Conservation (phyloP, 805 yeast species). For the Starmerella sp. region DNA sequence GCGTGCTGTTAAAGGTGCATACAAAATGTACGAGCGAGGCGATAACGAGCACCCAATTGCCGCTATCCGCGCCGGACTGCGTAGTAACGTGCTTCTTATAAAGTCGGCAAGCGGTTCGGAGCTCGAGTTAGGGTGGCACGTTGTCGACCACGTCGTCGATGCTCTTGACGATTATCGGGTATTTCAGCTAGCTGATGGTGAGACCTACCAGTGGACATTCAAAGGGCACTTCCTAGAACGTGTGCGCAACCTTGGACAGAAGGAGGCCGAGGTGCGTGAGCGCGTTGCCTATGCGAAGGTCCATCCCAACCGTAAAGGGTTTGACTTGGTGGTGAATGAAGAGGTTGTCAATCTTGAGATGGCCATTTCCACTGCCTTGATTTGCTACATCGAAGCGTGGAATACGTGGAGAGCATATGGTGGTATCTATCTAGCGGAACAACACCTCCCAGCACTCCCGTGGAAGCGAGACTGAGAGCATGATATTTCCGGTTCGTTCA, state of each 20-base stretch:
- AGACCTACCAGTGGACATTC: constrained; percentile 54
- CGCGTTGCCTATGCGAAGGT: constrained; percentile 51
- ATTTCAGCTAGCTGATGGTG: constrained; percentile 50
- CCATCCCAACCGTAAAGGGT: constrained; percentile 45
- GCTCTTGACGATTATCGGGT: constrained; percentile 50
- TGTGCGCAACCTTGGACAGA: constrained; percentile 50
- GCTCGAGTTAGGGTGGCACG: constrained; percentile 54
- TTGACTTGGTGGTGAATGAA: constrained; percentile 45
- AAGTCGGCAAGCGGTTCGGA: constrained; percentile 38
- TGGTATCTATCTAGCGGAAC: constrained; percentile 47
- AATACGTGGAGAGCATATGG: constrained; percentile 49
- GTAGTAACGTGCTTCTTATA: constrained; percentile 47
- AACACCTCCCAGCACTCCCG: constrained; percentile 18
- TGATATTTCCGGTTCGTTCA: neutral
- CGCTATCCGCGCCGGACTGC: constrained; percentile 46
- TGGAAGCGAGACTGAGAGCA: constrained; percentile 23
- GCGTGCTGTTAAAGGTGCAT: constrained; percentile 58
- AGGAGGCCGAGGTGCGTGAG: constrained; percentile 52
- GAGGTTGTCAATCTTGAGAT: constrained; percentile 45
- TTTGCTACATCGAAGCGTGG: constrained; percentile 58
- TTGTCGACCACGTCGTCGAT: constrained; percentile 48
- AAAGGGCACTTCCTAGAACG: constrained; percentile 47
- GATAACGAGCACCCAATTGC: constrained; percentile 50
- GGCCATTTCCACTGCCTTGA: constrained; percentile 49
- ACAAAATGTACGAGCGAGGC: constrained; percentile 40